Conservation (phyloP, 2,329 filamentous ascomycete genomes). For the Talaromyces sp. region DNA sequence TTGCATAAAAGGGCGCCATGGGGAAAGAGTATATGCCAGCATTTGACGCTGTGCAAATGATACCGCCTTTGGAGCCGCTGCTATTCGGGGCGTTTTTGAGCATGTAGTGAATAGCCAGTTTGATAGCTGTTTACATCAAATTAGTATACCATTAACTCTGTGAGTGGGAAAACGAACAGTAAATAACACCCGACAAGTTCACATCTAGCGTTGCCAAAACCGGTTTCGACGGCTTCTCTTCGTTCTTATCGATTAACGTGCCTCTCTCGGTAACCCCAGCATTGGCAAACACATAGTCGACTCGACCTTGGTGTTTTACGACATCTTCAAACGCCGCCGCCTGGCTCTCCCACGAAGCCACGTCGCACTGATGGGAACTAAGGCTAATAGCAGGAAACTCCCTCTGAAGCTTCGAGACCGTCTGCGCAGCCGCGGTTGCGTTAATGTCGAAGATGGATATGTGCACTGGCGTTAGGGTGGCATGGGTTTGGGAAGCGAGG, state of each 20-base stretch:
- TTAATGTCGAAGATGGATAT: conserved; percentile 32
- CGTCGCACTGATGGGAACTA: conserved; percentile 27
- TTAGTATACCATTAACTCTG: not conserved
- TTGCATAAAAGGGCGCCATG: conserved; percentile 47
- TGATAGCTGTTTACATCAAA: conserved; percentile 37
- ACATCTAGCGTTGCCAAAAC: conserved; percentile 31
- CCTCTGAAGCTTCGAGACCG: conserved; percentile 18
- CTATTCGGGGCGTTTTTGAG: conserved; percentile 34
- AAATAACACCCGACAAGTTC: conserved; percentile 39
- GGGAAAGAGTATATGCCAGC: conserved; percentile 51
- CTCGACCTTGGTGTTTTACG: conserved; percentile 26
- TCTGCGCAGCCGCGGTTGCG: conserved; percentile 15
- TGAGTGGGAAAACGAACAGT: conserved; percentile 33
- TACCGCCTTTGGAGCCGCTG: conserved; percentile 35
- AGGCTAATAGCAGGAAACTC: conserved; percentile 23
- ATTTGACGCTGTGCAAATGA: conserved; percentile 53
- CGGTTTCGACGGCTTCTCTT: conserved; percentile 24
- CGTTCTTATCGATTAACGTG: conserved; percentile 16
- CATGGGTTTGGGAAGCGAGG: conserved; percentile 22
- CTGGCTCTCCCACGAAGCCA: conserved; percentile 33
- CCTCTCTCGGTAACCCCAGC: conserved; percentile 43
- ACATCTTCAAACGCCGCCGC: conserved; percentile 31
- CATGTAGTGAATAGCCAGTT: conserved; percentile 50
- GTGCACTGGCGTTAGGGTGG: conserved; percentile 18
- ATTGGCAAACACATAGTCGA: conserved; percentile 36